A percentile compares a stretch with the other conserved stretches of the same genome.
Evolutionary conservation across 2,329 filamentous ascomycete species (phyloP).

Genomic region (Aureobasidium sp.): DNA sequence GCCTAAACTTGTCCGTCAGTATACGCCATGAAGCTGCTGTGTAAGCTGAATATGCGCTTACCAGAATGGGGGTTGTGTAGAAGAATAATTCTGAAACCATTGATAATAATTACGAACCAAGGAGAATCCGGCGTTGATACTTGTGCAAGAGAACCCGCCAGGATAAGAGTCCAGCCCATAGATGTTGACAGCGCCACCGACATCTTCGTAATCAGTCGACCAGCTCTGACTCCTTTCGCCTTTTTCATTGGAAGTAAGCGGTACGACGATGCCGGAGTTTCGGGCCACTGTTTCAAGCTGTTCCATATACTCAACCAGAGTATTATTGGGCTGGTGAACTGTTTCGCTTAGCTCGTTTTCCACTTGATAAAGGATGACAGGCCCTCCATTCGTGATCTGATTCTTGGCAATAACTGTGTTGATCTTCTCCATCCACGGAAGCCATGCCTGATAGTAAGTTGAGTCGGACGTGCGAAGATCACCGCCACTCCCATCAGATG

Average conservation of each 20-base stretch:
- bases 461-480: conserved; percentile 40
- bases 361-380: conserved; percentile 50
- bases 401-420: conserved; percentile 46
- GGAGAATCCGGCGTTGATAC: conserved; percentile 47
- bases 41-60: too few relatives aligned
- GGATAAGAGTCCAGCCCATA: conserved; percentile 48
- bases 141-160: conserved; percentile 55
- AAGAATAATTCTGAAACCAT: conserved; percentile 31
- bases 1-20: too few relatives aligned
- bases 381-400: conserved; percentile 49
- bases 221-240: conserved; percentile 53
- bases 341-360: conserved; percentile 45
- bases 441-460: conserved; percentile 47
- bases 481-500: conserved; percentile 53
- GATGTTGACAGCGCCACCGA: conserved; percentile 39
- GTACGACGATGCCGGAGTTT: conserved; percentile 51
- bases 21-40: too few relatives aligned
- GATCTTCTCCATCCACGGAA: conserved; percentile 41
- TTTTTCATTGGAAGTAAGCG: conserved; percentile 52
- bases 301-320: conserved; percentile 47
- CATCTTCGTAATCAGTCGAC: conserved; percentile 54
- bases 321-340: conserved; percentile 40
- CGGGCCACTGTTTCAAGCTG: conserved; percentile 47
- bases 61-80: conserved; percentile 48
- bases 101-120: conserved; percentile 44